phyloP scores from a whole-genome alignment of 257 asterid species.

The Jacaranda copaia region DNA sequence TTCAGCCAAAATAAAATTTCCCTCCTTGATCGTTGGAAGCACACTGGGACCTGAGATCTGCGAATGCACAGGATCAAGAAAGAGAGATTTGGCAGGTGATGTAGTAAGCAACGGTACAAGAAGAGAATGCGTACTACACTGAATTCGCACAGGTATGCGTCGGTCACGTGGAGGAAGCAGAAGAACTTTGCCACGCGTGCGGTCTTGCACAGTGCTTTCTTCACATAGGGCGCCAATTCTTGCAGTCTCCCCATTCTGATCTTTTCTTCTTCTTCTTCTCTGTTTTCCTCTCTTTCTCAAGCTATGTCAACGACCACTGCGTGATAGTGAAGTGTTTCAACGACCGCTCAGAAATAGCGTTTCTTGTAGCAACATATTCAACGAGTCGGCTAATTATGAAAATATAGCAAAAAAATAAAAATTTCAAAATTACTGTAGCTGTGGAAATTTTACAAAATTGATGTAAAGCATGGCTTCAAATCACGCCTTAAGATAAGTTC shows the following conservation, averaged over 20 bases:
- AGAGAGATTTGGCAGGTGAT: constrained; percentile 1
- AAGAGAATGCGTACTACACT: constrained; percentile 51
- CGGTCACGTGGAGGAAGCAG: constrained; percentile 66
- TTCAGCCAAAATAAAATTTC: constrained; percentile 59
- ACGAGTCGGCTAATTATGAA: too few species aligned
- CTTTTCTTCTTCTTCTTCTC: not conserved
- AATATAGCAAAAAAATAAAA: too few species aligned
- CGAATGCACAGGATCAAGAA: constrained; percentile 25
- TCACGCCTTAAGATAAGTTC: too few species aligned
- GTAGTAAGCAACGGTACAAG: constrained; percentile 23
- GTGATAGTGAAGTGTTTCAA: too few species aligned
- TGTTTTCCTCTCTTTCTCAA: not conserved
- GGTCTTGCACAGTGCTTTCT: constrained; percentile 60
- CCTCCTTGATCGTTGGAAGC: constrained; percentile 72
- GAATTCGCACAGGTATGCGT: constrained; percentile 54
- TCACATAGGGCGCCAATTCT: constrained; percentile 50
- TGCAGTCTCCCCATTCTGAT: constrained; percentile 36
- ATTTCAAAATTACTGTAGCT: too few species aligned
- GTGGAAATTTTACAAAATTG: too few species aligned
- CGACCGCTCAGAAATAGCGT: too few species aligned
- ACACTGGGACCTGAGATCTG: constrained; percentile 81
- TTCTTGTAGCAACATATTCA: too few species aligned
- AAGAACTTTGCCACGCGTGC: constrained; percentile 50
- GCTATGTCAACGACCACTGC: too few species aligned
- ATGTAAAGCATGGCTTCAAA: too few species aligned